phyloP scores from a whole-genome alignment of 78 protist genomes.

The Kipferlia bialata region DNA sequence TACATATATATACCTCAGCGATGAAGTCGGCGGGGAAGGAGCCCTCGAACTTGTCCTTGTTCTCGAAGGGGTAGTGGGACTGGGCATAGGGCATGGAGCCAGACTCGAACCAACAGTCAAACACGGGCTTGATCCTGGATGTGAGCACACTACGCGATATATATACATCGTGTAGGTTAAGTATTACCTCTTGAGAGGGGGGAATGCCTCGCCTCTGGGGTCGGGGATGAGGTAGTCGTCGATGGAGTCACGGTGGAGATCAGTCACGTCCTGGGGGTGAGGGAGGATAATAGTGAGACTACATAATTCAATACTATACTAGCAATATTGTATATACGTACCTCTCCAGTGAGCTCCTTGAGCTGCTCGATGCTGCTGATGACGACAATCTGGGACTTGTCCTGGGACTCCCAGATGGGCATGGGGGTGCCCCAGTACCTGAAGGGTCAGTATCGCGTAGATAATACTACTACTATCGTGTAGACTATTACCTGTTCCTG shows the following conservation, averaged over 20 bases:
- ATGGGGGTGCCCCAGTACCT: constrained; percentile 97
- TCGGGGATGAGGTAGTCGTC: constrained; percentile 82
- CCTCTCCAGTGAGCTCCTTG: constrained; percentile 54
- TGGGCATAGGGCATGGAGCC: constrained; percentile 97
- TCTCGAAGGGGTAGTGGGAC: constrained; percentile 95
- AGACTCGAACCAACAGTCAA: constrained; percentile 99
- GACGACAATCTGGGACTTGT: constrained; percentile 44
- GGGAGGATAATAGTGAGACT: too few species aligned
- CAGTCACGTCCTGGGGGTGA: constrained; percentile 17
- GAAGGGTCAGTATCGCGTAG: too few species aligned
- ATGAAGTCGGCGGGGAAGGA: constrained; percentile 98
- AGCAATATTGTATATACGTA: too few species aligned
- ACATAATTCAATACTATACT: too few species aligned
- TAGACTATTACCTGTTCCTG: constrained; percentile 76
- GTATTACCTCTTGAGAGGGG: too few species aligned
- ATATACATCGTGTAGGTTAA: too few species aligned
- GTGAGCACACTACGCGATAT: neutral
- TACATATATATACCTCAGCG: too few species aligned
- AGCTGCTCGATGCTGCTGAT: constrained; percentile 77
- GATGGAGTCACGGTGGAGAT: constrained; percentile 62
- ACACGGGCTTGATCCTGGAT: constrained; percentile 78
- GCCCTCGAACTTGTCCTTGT: constrained; percentile 69
- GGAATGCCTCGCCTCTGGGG: neutral
- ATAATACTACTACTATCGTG: too few species aligned
- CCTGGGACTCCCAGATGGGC: constrained; percentile 91